Conservation (phyloP, 2,329 filamentous ascomycete species). For the Grosmannia clavigera region DNA sequence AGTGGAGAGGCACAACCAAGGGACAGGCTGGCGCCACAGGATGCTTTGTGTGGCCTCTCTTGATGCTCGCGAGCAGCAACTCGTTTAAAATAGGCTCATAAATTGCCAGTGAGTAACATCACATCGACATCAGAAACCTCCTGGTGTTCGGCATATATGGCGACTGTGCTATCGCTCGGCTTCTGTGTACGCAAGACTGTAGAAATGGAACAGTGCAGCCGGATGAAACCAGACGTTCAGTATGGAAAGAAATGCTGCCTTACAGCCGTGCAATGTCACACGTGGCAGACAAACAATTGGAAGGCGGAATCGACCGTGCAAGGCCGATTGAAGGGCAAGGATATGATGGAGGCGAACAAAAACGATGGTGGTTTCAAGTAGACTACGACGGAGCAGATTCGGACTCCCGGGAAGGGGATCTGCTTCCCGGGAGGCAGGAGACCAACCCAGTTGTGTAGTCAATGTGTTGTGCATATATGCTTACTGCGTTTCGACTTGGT, state of each 20-base stretch:
- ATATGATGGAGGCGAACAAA: background rate
- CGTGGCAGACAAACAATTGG: background rate
- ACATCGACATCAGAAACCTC: background rate
- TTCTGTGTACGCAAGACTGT: background rate
- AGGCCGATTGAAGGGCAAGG: background rate
- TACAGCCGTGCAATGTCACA: background rate
- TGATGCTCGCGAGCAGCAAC: background rate
- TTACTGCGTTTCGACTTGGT: background rate
- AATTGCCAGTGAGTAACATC: background rate
- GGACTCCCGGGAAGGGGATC: background rate
- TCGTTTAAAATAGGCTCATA: background rate
- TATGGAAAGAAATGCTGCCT: background rate
- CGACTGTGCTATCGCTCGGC: background rate
- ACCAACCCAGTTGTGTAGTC: background rate
- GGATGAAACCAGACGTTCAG: background rate
- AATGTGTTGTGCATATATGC: background rate
- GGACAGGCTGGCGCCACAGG: background rate
- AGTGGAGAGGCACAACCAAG: background rate
- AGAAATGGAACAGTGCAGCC: background rate
- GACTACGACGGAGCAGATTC: background rate
- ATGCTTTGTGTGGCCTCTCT: background rate
- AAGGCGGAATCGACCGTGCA: background rate
- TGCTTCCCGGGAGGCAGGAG: background rate
- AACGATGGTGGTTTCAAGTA: background rate
- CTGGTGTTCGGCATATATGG: background rate